Evolutionary conservation across 352 stramenopile genomes (phyloP).

Genomic region (Phytophthora cryptogea): DNA sequence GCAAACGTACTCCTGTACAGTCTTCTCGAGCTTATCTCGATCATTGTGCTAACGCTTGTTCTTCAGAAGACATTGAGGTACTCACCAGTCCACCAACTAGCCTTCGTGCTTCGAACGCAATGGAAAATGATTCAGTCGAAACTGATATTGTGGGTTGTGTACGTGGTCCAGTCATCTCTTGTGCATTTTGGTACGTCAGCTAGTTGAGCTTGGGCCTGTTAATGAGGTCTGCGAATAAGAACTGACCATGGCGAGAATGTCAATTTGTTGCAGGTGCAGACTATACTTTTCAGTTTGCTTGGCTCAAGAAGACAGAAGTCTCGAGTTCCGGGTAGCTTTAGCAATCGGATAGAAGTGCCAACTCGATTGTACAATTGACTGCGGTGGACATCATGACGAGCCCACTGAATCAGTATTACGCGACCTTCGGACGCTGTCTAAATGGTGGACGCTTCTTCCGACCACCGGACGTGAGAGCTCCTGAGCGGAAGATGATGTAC

Average conservation of each 20-base stretch:
- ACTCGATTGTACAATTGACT: too few species aligned
- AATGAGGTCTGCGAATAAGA: background rate
- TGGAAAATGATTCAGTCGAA: constrained; percentile 40
- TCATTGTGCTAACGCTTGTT: constrained; percentile 3
- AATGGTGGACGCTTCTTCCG: constrained; percentile 10
- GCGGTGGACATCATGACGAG: too few species aligned
- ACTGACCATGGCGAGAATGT: background rate
- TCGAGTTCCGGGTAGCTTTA: too few species aligned
- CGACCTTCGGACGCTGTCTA: constrained; percentile 30
- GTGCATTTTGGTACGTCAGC: constrained; percentile 25
- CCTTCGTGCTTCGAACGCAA: constrained; percentile 40
- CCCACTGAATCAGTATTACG: background rate
- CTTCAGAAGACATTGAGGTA: constrained; percentile 15
- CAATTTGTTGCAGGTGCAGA: constrained; percentile 6
- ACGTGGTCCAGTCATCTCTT: constrained; percentile 33
- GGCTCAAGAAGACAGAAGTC: background rate
- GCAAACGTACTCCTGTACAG: constrained; percentile 28
- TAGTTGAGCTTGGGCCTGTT: background rate
- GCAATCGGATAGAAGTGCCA: too few species aligned
- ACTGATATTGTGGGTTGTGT: constrained; percentile 41
- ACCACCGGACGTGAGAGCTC: constrained; percentile 20
- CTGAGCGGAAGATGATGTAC: constrained; percentile 40
- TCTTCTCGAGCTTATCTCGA: constrained; percentile 20
- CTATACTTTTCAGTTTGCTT: constrained; percentile 22
- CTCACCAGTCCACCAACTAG: constrained; percentile 24